Conservation (phyloP, 352 stramenopile genomes). For the Blastocystis hominis region DNA sequence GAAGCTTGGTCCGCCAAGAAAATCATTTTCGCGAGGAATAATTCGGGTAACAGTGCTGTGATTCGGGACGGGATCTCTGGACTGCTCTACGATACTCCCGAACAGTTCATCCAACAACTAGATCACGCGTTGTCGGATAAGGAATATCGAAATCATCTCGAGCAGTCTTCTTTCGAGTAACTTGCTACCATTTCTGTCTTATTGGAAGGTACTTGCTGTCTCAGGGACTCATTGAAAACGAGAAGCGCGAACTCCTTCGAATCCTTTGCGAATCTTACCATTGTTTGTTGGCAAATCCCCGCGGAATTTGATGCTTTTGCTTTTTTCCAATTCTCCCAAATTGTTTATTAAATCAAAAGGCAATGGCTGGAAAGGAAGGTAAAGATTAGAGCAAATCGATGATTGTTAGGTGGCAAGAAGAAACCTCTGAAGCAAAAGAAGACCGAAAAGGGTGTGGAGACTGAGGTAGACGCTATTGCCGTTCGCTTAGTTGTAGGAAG, state of each 20-base stretch:
- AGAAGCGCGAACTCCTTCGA: not conserved
- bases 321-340: not conserved
- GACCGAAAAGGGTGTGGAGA: slow-evolving; percentile 43
- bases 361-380: slow-evolving; percentile 57
- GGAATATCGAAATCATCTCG: not conserved
- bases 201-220: not conserved
- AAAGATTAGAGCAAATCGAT: not conserved
- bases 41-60: slow-evolving; percentile 26
- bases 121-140: not conserved
- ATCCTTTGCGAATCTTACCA: not conserved
- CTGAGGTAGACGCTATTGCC: not conserved
- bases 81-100: slow-evolving; percentile 34
- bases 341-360: not conserved
- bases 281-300: not conserved
- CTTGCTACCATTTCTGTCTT: not conserved
- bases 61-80: not conserved
- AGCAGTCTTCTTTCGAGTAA: not conserved
- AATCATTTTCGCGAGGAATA: slow-evolving; percentile 40
- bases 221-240: not conserved
- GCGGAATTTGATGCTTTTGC: not conserved
- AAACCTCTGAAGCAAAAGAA: slow-evolving; percentile 56
- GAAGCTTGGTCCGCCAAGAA: slow-evolving; percentile 34
- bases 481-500: slow-evolving; percentile 12
- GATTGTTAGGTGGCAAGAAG: slow-evolving; percentile 51
- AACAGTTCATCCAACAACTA: slow-evolving; percentile 26